phyloP scores from a whole-genome alignment of 495 filamentous ascomycete species.

The Podospora sp. region DNA sequence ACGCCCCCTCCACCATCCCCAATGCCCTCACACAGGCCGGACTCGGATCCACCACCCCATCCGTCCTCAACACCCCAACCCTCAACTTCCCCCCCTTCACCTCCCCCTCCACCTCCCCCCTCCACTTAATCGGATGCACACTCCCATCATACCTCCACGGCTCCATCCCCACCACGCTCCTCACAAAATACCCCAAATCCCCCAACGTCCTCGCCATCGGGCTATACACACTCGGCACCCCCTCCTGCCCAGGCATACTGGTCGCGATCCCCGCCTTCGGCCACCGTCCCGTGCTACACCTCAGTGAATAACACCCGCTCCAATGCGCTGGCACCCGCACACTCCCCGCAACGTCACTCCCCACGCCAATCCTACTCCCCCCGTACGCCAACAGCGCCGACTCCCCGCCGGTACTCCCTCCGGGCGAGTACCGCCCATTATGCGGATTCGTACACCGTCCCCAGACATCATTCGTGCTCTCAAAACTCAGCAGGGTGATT shows the following conservation, averaged over 20 bases:
- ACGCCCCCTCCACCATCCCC: conserved; percentile 65
- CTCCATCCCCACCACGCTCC: conserved; percentile 74
- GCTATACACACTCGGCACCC: conserved; percentile 84
- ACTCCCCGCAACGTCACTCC: conserved; percentile 91
- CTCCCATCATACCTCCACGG: conserved; percentile 91
- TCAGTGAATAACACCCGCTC: conserved; percentile 84
- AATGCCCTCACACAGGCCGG: conserved; percentile 84
- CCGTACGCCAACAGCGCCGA: conserved; percentile 82
- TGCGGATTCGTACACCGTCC: conserved; percentile 84
- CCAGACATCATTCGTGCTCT: conserved; percentile 89
- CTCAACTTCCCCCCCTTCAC: conserved; percentile 61
- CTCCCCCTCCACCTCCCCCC: conserved; percentile 59
- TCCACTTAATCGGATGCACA: conserved; percentile 85
- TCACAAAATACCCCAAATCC: conserved; percentile 86
- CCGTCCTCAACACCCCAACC: conserved; percentile 77
- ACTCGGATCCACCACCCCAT: conserved; percentile 85
- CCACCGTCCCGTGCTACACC: conserved; percentile 96
- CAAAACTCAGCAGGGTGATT: conserved; percentile 87
- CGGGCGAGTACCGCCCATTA: conserved; percentile 79
- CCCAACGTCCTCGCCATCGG: conserved; percentile 89
- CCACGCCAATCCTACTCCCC: conserved; percentile 82
- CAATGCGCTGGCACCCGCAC: conserved; percentile 90
- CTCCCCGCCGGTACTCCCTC: conserved; percentile 91
- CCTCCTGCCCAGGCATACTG: conserved; percentile 94
- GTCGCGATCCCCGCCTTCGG: conserved; percentile 83